Conservation (phyloP, 306 rosid genomes). For the Citrullus mucosospermus region DNA sequence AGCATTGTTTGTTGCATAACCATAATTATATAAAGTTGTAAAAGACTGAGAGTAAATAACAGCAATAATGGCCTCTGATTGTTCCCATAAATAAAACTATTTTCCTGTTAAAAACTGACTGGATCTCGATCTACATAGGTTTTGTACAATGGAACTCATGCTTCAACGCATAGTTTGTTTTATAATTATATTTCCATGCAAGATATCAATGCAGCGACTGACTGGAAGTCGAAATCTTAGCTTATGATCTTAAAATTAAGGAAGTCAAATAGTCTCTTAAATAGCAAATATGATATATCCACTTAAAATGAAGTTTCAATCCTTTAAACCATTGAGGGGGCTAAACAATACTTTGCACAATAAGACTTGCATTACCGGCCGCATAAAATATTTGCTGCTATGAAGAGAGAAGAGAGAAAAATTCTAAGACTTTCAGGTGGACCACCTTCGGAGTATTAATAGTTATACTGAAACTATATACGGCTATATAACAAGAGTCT, state of each 20-base stretch:
- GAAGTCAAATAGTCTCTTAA: not conserved
- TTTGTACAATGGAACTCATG: not conserved
- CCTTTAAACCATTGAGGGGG: not conserved
- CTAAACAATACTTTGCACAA: not conserved
- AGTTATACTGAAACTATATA: not conserved
- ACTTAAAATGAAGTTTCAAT: not conserved
- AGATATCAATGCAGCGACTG: not conserved
- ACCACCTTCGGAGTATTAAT: not conserved
- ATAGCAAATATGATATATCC: not conserved
- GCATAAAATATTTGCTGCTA: not conserved
- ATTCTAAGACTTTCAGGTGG: not conserved
- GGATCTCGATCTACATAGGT: not conserved
- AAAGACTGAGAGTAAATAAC: not conserved
- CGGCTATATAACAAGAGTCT: slow-evolving; percentile 60
- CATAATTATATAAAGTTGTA: too few species aligned
- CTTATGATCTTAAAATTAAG: not conserved
- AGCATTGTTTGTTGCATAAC: too few species aligned
- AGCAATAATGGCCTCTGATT: too few species aligned
- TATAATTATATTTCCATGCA: not conserved
- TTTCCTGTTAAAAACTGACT: too few species aligned
- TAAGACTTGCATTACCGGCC: not conserved
- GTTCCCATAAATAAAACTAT: too few species aligned
- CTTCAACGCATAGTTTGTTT: not conserved
- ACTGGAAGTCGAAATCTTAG: not conserved
- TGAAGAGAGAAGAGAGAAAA: not conserved